phyloP scores from a whole-genome alignment of 345 rosid genomes.

The Pistacia integerrima region DNA sequence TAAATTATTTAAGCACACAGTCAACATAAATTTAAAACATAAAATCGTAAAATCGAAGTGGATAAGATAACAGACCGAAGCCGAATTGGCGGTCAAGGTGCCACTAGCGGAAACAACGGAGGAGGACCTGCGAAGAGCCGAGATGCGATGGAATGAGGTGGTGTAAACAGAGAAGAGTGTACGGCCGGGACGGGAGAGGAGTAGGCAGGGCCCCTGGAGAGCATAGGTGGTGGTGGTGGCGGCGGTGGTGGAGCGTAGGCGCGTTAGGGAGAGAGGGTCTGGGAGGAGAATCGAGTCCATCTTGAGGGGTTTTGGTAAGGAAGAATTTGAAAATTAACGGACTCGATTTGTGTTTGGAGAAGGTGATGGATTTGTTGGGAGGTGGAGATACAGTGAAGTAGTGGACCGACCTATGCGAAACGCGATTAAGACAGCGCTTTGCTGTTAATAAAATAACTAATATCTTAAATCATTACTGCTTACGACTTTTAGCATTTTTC shows the following conservation, averaged over 20 bases:
- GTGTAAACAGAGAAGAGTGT: conserved; percentile 16
- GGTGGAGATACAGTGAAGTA: not conserved
- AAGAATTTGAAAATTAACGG: not conserved
- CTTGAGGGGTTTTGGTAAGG: not conserved
- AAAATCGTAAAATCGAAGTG: not conserved
- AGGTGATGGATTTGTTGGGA: not conserved
- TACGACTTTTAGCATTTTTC: not conserved
- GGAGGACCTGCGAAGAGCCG: conserved; percentile 33
- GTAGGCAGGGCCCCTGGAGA: conserved; percentile 37
- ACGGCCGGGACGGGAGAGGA: conserved; percentile 28
- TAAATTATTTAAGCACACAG: not conserved
- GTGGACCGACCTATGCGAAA: not conserved
- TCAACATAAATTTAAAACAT: not conserved
- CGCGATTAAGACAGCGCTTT: not conserved
- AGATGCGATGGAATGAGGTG: conserved; percentile 14
- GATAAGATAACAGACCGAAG: conserved; percentile 46
- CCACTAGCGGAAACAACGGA: conserved; percentile 37
- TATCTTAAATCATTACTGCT: conserved; percentile 5
- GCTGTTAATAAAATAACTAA: not conserved
- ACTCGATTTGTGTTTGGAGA: not conserved
- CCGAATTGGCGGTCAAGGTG: conserved; percentile 54
- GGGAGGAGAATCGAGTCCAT: conserved; percentile 51
- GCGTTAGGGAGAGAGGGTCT: conserved; percentile 31
- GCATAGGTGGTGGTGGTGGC: conserved; percentile 10
- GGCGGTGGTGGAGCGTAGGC: conserved; percentile 32